These are phyloP conservation scores for Picea abies DNA, from an alignment of 83 land plant species.

Conservation along the genomic window DNA sequence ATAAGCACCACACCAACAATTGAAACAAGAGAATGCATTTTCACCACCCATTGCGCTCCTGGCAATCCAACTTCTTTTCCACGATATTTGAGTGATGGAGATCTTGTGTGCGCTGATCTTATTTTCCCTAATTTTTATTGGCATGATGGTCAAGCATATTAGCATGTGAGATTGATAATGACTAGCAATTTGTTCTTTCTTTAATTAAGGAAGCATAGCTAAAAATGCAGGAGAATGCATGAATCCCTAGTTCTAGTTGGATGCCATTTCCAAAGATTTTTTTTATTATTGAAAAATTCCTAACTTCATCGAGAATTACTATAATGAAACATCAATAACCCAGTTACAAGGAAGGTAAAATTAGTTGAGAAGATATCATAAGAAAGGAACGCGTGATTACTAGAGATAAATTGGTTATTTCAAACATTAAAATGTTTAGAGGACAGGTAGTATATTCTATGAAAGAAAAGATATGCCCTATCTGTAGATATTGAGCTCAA, in stretches of 20 bases:
- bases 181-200: background rate
- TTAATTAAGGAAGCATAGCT: background rate
- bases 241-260: constrained; percentile 53
- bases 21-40: too few relatives aligned
- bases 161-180: background rate
- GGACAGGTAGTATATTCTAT: background rate
- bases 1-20: too few relatives aligned
- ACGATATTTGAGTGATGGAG: too few relatives aligned
- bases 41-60: too few relatives aligned
- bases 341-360: constrained; percentile 35
- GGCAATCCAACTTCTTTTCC: too few relatives aligned
- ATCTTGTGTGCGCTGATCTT: too few relatives aligned
- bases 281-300: constrained; percentile 23
- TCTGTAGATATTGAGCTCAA: too few relatives aligned
- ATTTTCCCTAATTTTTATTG: too few relatives aligned
- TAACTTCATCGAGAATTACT: constrained; percentile 24
- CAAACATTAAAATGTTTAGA: constrained; percentile 35
- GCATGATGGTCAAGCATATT: too few relatives aligned
- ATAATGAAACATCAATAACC: constrained; percentile 35
- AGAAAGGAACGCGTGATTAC: too few relatives aligned
- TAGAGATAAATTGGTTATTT: too few relatives aligned
- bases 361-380: constrained; percentile 19
- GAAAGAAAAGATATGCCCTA: too few relatives aligned
- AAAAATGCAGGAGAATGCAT: background rate
- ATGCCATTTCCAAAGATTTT: constrained; percentile 52